phyloP scores from a whole-genome alignment of 2,329 filamentous ascomycete species.

The Trichoderma cornu-damae region DNA sequence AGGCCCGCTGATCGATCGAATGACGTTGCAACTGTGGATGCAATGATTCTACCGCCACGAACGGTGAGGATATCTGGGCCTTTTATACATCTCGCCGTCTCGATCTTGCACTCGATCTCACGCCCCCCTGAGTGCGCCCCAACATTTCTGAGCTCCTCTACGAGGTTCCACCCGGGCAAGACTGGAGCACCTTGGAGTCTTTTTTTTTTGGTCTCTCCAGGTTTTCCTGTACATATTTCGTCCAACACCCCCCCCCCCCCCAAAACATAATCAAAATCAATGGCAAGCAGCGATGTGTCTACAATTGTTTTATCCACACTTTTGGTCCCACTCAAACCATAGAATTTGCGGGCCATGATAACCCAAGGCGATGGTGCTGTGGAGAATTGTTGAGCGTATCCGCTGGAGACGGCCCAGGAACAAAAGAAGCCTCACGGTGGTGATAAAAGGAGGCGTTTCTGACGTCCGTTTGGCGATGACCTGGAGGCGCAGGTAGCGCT shows the following conservation, averaged over 20 bases:
- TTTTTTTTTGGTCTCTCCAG: slow-evolving; percentile 8
- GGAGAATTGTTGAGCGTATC: slow-evolving; percentile 1
- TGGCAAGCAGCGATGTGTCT: neutral
- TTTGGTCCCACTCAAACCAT: slow-evolving; percentile 21
- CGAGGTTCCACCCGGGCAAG: slow-evolving; percentile 5
- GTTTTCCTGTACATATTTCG: slow-evolving; percentile 3
- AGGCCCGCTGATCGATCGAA: slow-evolving; percentile 3
- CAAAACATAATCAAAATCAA: too few relatives aligned
- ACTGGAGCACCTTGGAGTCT: slow-evolving; percentile 1
- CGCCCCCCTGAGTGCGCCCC: neutral
- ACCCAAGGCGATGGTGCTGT: slow-evolving; percentile 1
- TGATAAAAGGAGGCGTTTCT: neutral
- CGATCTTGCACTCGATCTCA: neutral
- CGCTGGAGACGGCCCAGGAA: neutral
- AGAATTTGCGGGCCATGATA: slow-evolving; percentile 18
- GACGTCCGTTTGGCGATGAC: neutral
- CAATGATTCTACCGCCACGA: slow-evolving; percentile 35
- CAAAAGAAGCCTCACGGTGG: neutral
- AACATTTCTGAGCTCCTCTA: slow-evolving; percentile 13
- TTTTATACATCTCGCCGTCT: slow-evolving; percentile 23
- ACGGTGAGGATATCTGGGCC: slow-evolving; percentile 33
- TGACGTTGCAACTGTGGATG: slow-evolving; percentile 21
- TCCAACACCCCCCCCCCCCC: too few relatives aligned
- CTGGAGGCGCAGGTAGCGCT: neutral
- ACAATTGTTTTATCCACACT: slow-evolving; percentile 21